Base-by-base conservation (phyloP, 2,329 filamentous ascomycete genomes). In the Colletotrichum sublineola region DNA sequence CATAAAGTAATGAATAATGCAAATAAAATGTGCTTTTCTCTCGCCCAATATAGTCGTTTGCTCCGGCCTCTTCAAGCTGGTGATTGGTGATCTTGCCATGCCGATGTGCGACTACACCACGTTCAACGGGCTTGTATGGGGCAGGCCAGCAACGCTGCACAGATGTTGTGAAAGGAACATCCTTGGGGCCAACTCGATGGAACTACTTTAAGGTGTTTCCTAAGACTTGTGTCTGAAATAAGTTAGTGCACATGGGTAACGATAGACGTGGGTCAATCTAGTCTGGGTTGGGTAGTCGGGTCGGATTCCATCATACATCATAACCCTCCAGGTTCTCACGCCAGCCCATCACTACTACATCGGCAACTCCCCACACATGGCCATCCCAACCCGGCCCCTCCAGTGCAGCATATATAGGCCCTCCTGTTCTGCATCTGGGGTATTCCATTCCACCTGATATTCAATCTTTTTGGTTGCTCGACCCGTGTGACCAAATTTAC, bases 401-500 rank as follows among this genome's bases (percentile, higher is more conserved):
- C 65, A 50, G 15, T 48, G 44, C 40, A 46, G 38, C 50, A 61
- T 61, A 64, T 69, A 70, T 64, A 18, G 55, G 42, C 50, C 67
- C 48, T 38, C 55, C 52, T 24, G 29, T 44, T 31, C 29, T 56
- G n/a, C 18, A 24, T n/a, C 33, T 64, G 18, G 33, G 36, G 42
- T 48, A 50, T 64, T 53, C 12, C 29, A 33, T 36, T 36, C 12
- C 56, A 18, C 14, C n/a, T 24, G 2, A 57, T 46, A 33, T 44
- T 66, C 55, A 56, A 57, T 29, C 9, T 5, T n/a, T 33, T 33
- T 24, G 24, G 7, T 40, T 8, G 33, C 24, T 33, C n/a, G 36
- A 24, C 14, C 24, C 12, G 12, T 20, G 18, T 29, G 24, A 18
- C 46, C 24, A 14, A 15, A 9, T 64, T 80, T 86, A 90, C 79